Percentiles rank a stretch among this genome's conserved stretches.
phyloP scores from a whole-genome alignment of 371 early-diverging fungal species.

The Umbelopsis sp. region DNA sequence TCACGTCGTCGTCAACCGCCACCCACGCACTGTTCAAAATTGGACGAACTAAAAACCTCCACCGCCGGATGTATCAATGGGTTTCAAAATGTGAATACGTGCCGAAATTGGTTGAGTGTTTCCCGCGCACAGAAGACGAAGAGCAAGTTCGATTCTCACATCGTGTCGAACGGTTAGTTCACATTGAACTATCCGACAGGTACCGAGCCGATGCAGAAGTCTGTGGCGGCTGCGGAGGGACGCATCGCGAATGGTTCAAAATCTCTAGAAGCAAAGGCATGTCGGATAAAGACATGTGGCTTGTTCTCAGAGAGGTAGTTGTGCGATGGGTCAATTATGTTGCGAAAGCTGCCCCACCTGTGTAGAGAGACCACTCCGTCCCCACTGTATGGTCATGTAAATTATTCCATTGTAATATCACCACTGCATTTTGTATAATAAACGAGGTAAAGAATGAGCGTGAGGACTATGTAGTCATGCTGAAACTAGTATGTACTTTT shows the following conservation, averaged over 20 bases:
- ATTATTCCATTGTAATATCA: too few species aligned
- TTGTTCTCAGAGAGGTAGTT: slow-evolving; percentile 1
- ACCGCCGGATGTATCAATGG: slow-evolving; percentile 57
- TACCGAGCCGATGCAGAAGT: slow-evolving; percentile 21
- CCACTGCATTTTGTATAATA: too few species aligned
- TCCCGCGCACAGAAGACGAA: slow-evolving; percentile 31
- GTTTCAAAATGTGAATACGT: slow-evolving; percentile 43
- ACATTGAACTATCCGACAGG: slow-evolving; percentile 47
- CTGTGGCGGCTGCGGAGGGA: slow-evolving; percentile 10
- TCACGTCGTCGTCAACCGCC: slow-evolving; percentile 34
- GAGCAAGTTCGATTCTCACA: slow-evolving; percentile 37
- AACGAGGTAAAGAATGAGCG: too few species aligned
- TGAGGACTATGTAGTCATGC: too few species aligned
- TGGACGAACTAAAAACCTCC: slow-evolving; percentile 53
- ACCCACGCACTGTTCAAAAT: slow-evolving; percentile 56
- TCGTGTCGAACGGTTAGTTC: slow-evolving; percentile 59
- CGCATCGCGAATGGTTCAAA: slow-evolving; percentile 14
- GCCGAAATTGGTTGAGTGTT: slow-evolving; percentile 50
- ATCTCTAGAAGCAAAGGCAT: background rate
- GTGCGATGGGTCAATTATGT: slow-evolving; percentile 11
- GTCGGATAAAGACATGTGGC: slow-evolving; percentile 15
- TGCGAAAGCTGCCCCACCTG: background rate
- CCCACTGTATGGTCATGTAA: too few species aligned
- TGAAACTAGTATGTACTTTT: too few species aligned
- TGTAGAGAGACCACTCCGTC: background rate